Conservation (phyloP, 345 rosid genomes). For the Sonneratia caseolaris region DNA sequence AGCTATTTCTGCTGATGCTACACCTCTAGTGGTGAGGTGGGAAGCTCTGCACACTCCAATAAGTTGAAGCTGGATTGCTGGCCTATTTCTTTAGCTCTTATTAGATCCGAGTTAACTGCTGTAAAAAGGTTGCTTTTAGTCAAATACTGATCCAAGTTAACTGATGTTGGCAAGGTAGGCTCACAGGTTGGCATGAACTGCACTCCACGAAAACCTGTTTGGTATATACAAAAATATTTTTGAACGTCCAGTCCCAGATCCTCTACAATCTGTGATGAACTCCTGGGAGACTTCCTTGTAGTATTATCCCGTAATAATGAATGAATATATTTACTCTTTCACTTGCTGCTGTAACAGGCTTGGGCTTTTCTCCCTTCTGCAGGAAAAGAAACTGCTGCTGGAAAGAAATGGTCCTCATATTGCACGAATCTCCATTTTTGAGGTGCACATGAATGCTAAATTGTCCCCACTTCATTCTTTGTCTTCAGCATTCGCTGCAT, state of each 20-base stretch:
- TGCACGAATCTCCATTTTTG: slow-evolving; percentile 74
- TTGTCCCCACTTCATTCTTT: not conserved
- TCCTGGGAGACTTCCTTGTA: too few species aligned
- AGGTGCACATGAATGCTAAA: slow-evolving; percentile 32
- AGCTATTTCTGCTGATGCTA: too few species aligned
- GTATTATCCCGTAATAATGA: too few species aligned
- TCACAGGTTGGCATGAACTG: not conserved
- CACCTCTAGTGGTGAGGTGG: too few species aligned
- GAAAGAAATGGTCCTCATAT: slow-evolving; percentile 74
- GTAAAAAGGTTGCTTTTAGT: not conserved
- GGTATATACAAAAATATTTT: not conserved
- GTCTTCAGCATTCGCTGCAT: not conserved
- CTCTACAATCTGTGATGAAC: too few species aligned
- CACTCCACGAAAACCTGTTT: not conserved
- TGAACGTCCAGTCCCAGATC: not conserved
- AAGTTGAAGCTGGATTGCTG: too few species aligned
- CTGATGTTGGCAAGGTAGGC: not conserved
- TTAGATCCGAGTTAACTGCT: not conserved
- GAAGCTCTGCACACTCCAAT: too few species aligned
- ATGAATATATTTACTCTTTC: not conserved
- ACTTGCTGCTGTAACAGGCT: not conserved
- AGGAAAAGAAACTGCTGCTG: slow-evolving; percentile 91
- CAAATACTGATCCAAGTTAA: not conserved
- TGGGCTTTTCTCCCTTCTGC: slow-evolving; percentile 13
- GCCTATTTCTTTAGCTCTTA: not conserved